Evolutionary conservation across 1,284 basidiomycete genomes (phyloP).

Genomic region (Boletus austroedulis): DNA sequence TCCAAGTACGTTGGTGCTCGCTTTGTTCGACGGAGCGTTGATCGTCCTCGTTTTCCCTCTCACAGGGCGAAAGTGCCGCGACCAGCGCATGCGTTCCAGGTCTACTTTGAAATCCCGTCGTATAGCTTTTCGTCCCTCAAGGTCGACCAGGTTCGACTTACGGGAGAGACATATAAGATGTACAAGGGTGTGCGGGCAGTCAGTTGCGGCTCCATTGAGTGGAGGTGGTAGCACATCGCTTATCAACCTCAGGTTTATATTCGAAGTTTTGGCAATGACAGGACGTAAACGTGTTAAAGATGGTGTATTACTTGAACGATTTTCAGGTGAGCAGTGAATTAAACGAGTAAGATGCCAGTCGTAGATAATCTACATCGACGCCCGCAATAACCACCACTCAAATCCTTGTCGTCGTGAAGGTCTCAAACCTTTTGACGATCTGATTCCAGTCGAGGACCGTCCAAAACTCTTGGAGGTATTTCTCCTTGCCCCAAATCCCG

Average conservation of each 20-base stretch:
- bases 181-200: slow-evolving; percentile 77
- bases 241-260: neutral
- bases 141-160: slow-evolving; percentile 83
- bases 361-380: slow-evolving; percentile 6
- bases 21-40: neutral
- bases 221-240: slow-evolving; percentile 57
- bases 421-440: slow-evolving; percentile 44
- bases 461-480: slow-evolving; percentile 91
- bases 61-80: slow-evolving; percentile 41
- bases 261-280: neutral
- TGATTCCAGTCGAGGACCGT: slow-evolving; percentile 82
- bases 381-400: slow-evolving; percentile 8
- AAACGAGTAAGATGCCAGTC: slow-evolving; percentile 13
- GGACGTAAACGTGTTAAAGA: slow-evolving; percentile 1
- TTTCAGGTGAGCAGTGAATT: slow-evolving; percentile 26
- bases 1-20: slow-evolving; percentile 48
- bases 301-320: slow-evolving; percentile 12
- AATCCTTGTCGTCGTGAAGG: slow-evolving; percentile 11
- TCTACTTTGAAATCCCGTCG: slow-evolving; percentile 70
- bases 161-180: slow-evolving; percentile 77
- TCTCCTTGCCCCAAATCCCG: slow-evolving; percentile 92
- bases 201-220: slow-evolving; percentile 63
- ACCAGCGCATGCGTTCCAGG: slow-evolving; percentile 68
- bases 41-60: neutral
- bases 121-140: slow-evolving; percentile 79